A percentile compares a stretch with the other conserved stretches of the same genome.
Evolutionary conservation across 345 rosid genomes (phyloP).

Genomic region (Salix purpurea): DNA sequence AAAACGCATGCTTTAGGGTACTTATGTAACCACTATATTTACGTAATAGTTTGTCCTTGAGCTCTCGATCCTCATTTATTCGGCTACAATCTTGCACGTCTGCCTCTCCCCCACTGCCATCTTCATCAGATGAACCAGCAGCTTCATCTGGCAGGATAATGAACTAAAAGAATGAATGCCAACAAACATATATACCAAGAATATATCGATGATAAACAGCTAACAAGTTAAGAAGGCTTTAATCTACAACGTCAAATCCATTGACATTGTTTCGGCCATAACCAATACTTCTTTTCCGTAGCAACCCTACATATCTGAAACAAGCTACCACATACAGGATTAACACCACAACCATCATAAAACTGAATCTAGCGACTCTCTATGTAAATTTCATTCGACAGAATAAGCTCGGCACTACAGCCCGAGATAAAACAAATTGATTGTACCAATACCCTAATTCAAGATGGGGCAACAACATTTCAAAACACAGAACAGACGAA

Average conservation of each 20-base stretch:
- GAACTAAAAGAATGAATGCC: background rate
- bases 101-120: slow-evolving; percentile 34
- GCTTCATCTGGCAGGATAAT: slow-evolving; percentile 21
- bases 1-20: slow-evolving; percentile 43
- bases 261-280: background rate
- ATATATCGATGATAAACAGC: background rate
- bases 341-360: background rate
- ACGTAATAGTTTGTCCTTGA: slow-evolving; percentile 37
- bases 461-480: background rate
- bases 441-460: background rate
- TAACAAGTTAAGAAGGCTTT: background rate
- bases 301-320: background rate
- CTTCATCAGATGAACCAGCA: slow-evolving; percentile 42
- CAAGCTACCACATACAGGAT: background rate
- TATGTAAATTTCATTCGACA: too few relatives aligned
- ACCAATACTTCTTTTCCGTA: background rate
- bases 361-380: too few relatives aligned
- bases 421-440: background rate
- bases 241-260: background rate
- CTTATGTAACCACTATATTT: slow-evolving; percentile 47
- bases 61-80: slow-evolving; percentile 33
- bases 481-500: too few relatives aligned
- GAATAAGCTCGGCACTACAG: background rate
- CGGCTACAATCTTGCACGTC: slow-evolving; percentile 14
- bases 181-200: background rate